Conservation (phyloP, 441 rosid species). For the Biscutella laevigata region DNA sequence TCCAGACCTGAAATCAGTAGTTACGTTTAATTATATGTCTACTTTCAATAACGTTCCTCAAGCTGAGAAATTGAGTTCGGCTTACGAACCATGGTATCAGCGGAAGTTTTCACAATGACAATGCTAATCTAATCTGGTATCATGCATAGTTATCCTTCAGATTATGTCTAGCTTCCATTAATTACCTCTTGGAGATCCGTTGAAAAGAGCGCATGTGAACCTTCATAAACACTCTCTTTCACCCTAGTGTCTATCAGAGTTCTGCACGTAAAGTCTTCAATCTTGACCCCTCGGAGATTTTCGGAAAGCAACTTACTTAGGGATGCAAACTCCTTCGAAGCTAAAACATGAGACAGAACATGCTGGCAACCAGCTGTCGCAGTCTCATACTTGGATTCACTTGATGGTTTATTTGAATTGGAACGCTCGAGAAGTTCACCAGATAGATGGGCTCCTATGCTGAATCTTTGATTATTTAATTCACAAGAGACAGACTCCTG, state of each 20-base stretch:
- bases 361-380: slow-evolving; percentile 51
- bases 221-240: slow-evolving; percentile 72
- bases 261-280: slow-evolving; percentile 43
- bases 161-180: slow-evolving; percentile 6
- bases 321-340: slow-evolving; percentile 63
- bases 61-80: slow-evolving; percentile 5
- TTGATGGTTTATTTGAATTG: slow-evolving; percentile 30
- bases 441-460: slow-evolving; percentile 32
- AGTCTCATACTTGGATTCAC: slow-evolving; percentile 29
- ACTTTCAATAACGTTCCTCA: neutral
- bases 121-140: neutral
- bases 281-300: slow-evolving; percentile 58
- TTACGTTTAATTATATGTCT: slow-evolving; percentile 14
- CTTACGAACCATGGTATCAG: neutral
- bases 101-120: neutral
- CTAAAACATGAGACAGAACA: slow-evolving; percentile 50
- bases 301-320: slow-evolving; percentile 61
- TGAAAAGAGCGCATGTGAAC: slow-evolving; percentile 47
- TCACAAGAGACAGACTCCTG: slow-evolving; percentile 42
- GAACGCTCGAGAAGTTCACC: slow-evolving; percentile 29
- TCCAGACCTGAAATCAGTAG: slow-evolving; percentile 56
- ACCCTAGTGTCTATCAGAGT: slow-evolving; percentile 51
- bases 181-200: slow-evolving; percentile 62
- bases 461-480: slow-evolving; percentile 25
- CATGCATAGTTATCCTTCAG: slow-evolving; percentile 1